Conservation (phyloP, 768 basidiomycete species). For the Tylopilus subfusipes region DNA sequence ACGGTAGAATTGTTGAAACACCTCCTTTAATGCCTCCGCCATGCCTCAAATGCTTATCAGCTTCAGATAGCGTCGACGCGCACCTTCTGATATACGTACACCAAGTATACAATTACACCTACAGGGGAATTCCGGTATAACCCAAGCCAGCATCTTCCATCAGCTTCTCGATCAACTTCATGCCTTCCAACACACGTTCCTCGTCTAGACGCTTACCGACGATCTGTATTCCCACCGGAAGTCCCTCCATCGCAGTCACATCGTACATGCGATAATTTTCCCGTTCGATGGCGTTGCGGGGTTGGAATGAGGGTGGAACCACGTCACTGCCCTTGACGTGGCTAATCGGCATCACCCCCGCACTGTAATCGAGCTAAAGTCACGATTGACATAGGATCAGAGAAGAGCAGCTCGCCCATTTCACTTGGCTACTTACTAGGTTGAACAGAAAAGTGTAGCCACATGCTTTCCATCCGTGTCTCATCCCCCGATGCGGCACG, state of each 20-base stretch:
- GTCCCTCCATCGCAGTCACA: slow-evolving; percentile 39
- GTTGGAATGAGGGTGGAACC: slow-evolving; percentile 21
- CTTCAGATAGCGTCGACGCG: background rate
- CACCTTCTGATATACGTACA: background rate
- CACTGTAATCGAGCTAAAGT: slow-evolving; percentile 41
- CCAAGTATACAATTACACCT: background rate
- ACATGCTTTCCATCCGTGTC: slow-evolving; percentile 54
- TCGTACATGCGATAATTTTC: slow-evolving; percentile 42
- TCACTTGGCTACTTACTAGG: slow-evolving; percentile 40
- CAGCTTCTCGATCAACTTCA: slow-evolving; percentile 37
- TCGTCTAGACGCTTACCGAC: slow-evolving; percentile 43
- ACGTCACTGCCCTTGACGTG: slow-evolving; percentile 37
- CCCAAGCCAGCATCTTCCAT: slow-evolving; percentile 21
- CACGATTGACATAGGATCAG: background rate
- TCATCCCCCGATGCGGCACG: slow-evolving; percentile 48
- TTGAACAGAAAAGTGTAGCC: slow-evolving; percentile 69
- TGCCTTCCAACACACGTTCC: slow-evolving; percentile 46
- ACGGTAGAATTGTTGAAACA: too few species aligned
- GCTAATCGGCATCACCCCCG: slow-evolving; percentile 45
- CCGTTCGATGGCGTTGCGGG: slow-evolving; percentile 38
- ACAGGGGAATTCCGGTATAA: slow-evolving; percentile 27
- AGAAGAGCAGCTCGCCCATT: background rate
- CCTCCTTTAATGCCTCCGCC: too few species aligned
- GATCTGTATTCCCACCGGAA: slow-evolving; percentile 45
- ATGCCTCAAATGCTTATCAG: background rate